Conservation (phyloP, 176 grass and related monocot species). For the Ananas comosus region DNA sequence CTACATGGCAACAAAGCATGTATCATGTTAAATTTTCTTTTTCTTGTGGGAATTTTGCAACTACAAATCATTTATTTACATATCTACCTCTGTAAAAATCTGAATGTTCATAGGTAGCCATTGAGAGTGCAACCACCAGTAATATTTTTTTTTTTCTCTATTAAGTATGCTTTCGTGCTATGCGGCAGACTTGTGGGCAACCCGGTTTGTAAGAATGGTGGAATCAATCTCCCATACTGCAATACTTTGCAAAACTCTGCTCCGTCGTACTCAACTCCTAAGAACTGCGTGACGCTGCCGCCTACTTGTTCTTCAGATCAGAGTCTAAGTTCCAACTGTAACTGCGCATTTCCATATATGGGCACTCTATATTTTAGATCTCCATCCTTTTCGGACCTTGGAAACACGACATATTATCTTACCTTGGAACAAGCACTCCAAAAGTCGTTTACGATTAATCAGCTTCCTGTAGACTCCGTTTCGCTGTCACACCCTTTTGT, state of each 20-base stretch:
- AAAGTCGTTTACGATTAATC: background rate
- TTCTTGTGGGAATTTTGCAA: too few species aligned
- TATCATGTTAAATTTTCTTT: too few species aligned
- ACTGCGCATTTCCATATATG: slow-evolving; percentile 54
- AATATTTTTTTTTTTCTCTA: too few species aligned
- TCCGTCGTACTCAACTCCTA: slow-evolving; percentile 33
- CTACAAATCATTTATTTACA: background rate
- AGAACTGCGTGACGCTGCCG: slow-evolving; percentile 26
- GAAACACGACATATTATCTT: slow-evolving; percentile 35
- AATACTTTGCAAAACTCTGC: slow-evolving; percentile 13
- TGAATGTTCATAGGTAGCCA: background rate
- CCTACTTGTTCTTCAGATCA: slow-evolving; percentile 25
- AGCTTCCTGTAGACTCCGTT: slow-evolving; percentile 37
- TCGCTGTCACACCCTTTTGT: slow-evolving; percentile 34
- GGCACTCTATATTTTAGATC: slow-evolving; percentile 66
- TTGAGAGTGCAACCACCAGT: too few species aligned
- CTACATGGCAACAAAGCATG: background rate
- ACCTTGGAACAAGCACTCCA: slow-evolving; percentile 29
- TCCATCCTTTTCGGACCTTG: slow-evolving; percentile 61
- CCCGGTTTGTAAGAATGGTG: too few species aligned
- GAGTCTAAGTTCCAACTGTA: slow-evolving; percentile 50
- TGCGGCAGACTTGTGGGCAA: slow-evolving; percentile 29
- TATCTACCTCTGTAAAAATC: background rate
- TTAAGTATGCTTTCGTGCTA: too few species aligned
- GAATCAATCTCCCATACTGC: slow-evolving; percentile 26